phyloP scores from a whole-genome alignment of 345 rosid species.

The Gossypium mustelinum region DNA sequence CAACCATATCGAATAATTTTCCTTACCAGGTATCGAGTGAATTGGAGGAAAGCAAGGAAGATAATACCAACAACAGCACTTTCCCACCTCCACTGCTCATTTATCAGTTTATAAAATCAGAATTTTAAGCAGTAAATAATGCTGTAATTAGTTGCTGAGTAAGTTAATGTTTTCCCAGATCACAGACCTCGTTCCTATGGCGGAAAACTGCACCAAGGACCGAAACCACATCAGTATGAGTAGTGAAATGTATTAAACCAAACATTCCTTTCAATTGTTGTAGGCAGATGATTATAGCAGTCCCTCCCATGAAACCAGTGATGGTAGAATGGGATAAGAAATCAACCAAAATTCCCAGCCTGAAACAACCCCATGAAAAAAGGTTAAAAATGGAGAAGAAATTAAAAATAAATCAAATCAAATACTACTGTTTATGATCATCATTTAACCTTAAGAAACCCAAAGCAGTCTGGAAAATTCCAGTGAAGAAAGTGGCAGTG shows the following conservation, averaged over 20 bases:
- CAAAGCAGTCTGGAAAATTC: constrained; percentile 55
- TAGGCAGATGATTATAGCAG: constrained; percentile 64
- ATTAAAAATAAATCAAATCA: neutral
- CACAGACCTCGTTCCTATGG: constrained; percentile 51
- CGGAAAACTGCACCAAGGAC: constrained; percentile 51
- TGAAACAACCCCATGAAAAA: constrained; percentile 14
- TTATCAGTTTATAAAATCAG: neutral
- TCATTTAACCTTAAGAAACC: constrained; percentile 54
- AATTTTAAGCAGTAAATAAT: neutral
- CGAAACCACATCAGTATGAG: constrained; percentile 61
- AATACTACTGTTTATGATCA: neutral
- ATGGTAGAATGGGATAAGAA: constrained; percentile 89
- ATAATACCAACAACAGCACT: constrained; percentile 55
- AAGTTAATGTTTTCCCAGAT: no score
- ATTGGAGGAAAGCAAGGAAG: constrained; percentile 65
- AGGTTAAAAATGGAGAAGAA: no score
- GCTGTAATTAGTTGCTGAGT: neutral
- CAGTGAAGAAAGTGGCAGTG: constrained; percentile 74
- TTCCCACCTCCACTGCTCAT: constrained; percentile 74
- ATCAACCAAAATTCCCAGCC: constrained; percentile 82
- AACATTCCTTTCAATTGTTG: constrained; percentile 86
- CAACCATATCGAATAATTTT: neutral
- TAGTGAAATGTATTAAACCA: constrained; percentile 65
- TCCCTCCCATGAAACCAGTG: constrained; percentile 90
- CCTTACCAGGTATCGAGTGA: constrained; percentile 61